Base-by-base conservation (phyloP, 192 early-diverging fungal species). In the Phlyctochytrium bullatum region DNA sequence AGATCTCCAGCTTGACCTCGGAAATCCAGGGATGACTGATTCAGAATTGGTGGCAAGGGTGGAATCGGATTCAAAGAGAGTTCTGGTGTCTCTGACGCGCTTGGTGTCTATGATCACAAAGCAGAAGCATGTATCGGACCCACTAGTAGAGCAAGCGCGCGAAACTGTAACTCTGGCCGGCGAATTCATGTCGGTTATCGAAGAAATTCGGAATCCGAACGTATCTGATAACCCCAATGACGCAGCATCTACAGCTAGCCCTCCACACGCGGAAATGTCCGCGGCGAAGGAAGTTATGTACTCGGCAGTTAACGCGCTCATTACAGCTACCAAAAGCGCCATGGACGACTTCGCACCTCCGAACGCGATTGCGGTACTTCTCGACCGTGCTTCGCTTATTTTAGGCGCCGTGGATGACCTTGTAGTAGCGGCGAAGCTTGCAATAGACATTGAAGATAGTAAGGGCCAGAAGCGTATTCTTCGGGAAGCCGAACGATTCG, bases 261-360 rank as follows among this genome's bases (percentile, higher is more conserved):
- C 36, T 77, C 57, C 14, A n/a, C n/a, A n/a, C n/a, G 10, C 10
- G 20, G 62, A 67, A 1, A 74, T 76, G 47, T n/a, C 30, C 51
- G 25, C 25, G 2, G 71, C 68, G 52, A 81, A 81, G 73, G 80
- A 79, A 17, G 53, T 23, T 17, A n/a, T 81, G 33, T 81, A 81
- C 64, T 52, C 68, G 20, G 66, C 51, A 14, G 72, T 75, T 12
- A 81, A 80, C 47, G 78, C 76, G n/a, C 62, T 81, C 20, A 83
- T 88, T 27, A 88, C 86, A 50, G 73, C 76, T 12, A 78, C 86
- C n/a, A 75, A 80, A 29, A 75, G 79, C 2, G 77, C 80, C 1
- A 80, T 86, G 20, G 85, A 86, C 59, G 81, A 81, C 4, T 85
- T 84, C 65, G 84, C 84, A n/a, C 80, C 83, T 36, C 67, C 82